phyloP scores from a whole-genome alignment of 2,329 filamentous ascomycete species.

The Fusarium anguioides region DNA sequence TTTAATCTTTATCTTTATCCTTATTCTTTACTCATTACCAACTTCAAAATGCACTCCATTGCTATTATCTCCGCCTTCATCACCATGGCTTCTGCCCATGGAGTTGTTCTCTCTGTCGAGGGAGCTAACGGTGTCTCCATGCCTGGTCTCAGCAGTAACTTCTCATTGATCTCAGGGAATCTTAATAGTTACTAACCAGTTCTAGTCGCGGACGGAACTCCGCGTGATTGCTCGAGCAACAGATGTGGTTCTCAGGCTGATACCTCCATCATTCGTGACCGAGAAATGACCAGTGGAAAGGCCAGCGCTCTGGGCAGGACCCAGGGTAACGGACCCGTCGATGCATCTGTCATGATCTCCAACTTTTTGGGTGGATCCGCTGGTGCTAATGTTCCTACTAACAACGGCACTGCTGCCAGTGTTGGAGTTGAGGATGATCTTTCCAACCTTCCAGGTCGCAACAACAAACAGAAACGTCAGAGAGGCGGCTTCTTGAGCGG shows the following conservation, averaged over 20 bases:
- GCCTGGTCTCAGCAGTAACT: conserved; percentile 62
- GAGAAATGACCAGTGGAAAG: conserved; percentile 65
- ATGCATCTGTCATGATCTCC: conserved; percentile 66
- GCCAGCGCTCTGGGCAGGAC: conserved; percentile 72
- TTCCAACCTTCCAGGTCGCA: conserved; percentile 38
- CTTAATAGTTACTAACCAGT: neutral
- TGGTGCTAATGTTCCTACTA: conserved; percentile 48
- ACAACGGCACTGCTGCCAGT: conserved; percentile 52
- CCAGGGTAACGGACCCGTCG: conserved; percentile 67
- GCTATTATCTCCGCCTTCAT: conserved; percentile 50
- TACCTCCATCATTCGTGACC: conserved; percentile 74
- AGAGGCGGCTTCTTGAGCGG: conserved; percentile 37
- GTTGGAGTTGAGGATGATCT: conserved; percentile 59
- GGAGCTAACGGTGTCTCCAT: conserved; percentile 72
- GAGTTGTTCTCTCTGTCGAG: conserved; percentile 65
- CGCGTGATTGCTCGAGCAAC: conserved; percentile 72
- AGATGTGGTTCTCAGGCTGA: conserved; percentile 74
- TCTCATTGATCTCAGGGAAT: neutral
- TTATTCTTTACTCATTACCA: no score
- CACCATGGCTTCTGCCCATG: conserved; percentile 66
- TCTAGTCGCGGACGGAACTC: conserved; percentile 71
- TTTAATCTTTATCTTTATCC: neutral
- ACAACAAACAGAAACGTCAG: conserved; percentile 41
- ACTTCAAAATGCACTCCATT: conserved; percentile 47
- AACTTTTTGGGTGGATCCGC: conserved; percentile 66